Base-by-base conservation (phyloP, 2,329 filamentous ascomycete species). In the Trichoderma sp. region DNA sequence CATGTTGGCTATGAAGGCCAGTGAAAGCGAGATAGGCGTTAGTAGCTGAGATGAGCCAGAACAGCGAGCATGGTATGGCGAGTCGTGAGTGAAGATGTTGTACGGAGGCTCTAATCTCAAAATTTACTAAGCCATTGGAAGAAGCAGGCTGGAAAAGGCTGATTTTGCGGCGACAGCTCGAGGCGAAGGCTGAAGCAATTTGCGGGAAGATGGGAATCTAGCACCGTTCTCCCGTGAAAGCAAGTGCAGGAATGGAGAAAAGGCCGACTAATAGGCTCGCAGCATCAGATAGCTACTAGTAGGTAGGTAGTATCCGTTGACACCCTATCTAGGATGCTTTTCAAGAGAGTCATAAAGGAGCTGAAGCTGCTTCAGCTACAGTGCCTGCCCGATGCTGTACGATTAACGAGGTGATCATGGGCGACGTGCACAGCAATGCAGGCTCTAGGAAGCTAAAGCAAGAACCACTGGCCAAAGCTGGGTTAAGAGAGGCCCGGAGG, bases 1-100 rank as follows among this genome's bases (percentile, higher is more conserved):
- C 71, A 73, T 77, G 54, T 14, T 21, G 58, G 64, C 51, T 4
- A 32, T 37, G 54, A 49, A 30, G 43, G 46, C 55, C 49, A 39
- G 24, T 32, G 46, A 59, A 30, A 16, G 18, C 10, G 65, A 66
- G 64, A 26, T n/a, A 49, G 28, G 49, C 18, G 21, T 49, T 11
- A 51, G 39, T 34, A 30, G 39, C n/a, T 51, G 28, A 13, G 11
- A 18, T 43, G 64, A 37, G 16, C 5, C 2, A 16, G 32, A 37
- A 21, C 11, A 24, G 21, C 2, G 28, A 59, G 63, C 16, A 66
- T 66, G 28, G 51, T 58, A 58, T 28, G 43, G 54, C n/a, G n/a
- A 30, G 16, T 21, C 26, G 39, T 49, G 18, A 58, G 58, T 18
- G 46, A 1, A 24, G 28, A 21, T 37, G 52, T 21, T 28, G 21